phyloP scores from a whole-genome alignment of 345 rosid species.

The Corchorus capsularis region DNA sequence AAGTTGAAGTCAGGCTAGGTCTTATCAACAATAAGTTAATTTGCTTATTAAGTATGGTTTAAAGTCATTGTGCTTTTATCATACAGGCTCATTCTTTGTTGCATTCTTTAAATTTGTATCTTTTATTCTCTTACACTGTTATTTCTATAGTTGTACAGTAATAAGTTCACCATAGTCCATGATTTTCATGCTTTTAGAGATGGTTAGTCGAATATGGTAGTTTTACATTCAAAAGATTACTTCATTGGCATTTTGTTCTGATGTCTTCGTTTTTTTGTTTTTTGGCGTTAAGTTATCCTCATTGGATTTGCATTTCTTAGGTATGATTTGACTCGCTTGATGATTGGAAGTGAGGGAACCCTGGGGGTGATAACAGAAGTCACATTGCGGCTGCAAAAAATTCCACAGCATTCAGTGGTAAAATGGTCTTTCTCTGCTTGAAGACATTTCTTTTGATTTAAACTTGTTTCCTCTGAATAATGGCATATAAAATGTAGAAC shows the following conservation, averaged over 20 bases:
- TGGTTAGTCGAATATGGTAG: background rate
- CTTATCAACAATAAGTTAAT: background rate
- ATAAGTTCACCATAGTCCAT: background rate
- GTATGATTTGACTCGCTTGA: conserved; percentile 87
- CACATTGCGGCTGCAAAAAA: conserved; percentile 85
- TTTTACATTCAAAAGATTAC: conserved; percentile 8
- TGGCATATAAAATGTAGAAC: background rate
- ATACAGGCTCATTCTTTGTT: background rate
- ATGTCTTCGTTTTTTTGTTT: background rate
- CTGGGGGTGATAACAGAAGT: conserved; percentile 87
- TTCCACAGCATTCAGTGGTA: conserved; percentile 95
- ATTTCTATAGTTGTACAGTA: background rate
- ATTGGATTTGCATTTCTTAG: conserved; percentile 33
- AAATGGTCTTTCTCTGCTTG: conserved; percentile 19
- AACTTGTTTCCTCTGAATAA: background rate
- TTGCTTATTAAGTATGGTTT: conserved; percentile 11
- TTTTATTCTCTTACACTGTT: background rate
- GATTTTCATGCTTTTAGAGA: conserved; percentile 9
- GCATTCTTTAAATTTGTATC: background rate
- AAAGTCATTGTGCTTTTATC: background rate
- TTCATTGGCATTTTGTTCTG: background rate
- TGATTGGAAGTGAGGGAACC: conserved; percentile 97
- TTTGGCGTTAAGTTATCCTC: background rate
- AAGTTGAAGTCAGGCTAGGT: background rate
- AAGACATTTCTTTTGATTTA: conserved; percentile 19